Evolutionary conservation across 805 yeast genomes (phyloP), one percentile per base, ranked within the genome.

Genomic region (Blastobotrys peoriensis): DNA sequence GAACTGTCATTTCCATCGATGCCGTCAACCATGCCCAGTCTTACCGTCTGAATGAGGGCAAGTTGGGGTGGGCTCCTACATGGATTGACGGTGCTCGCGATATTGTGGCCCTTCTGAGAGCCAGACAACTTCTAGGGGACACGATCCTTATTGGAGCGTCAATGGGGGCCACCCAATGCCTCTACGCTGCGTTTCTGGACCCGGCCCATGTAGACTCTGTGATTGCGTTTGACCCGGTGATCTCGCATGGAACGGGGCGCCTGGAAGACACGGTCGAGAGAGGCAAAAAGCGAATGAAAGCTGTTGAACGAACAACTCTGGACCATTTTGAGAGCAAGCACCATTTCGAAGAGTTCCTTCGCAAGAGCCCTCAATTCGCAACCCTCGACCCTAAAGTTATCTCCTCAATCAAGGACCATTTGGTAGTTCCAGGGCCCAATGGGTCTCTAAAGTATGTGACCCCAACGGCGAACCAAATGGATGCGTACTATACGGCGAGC

Each of bases 21-120:
- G 67, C 71, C 20, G 80, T 71, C 8, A 69, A 71, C 36, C 89
- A 81, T 56, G 88, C 89, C 2, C 93, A 84, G 52, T 80, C 88
- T 2, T 80, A 76, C 1, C 50, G 74, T 2, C 58, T 74, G 37
- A 86, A 85, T 55, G 59, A 62, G 34, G 74, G 66, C 13, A 73
- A 74, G 41, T 57, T 83, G 15, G 86, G 89, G 0, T 68, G 71
- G 57, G 66, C 66, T 18, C 64, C 59, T 45, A 68, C 70, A 28
- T 85, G 94, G 94, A 64, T 69, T 25, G 94, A 85, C 56, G 79
- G 82, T 15, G 78, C 77, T 1, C 74, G 75, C 46, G 93, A 85
- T 58, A 62, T 74, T 22, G 63, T 73, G 40, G 53, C 58, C 39
- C 65, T 80, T 6, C 51, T 64, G 35, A 44, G 58, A 19, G 52